These are phyloP conservation scores for Solanum etuberosum DNA, from an alignment of 257 asterid species.

Conservation along the genomic window DNA sequence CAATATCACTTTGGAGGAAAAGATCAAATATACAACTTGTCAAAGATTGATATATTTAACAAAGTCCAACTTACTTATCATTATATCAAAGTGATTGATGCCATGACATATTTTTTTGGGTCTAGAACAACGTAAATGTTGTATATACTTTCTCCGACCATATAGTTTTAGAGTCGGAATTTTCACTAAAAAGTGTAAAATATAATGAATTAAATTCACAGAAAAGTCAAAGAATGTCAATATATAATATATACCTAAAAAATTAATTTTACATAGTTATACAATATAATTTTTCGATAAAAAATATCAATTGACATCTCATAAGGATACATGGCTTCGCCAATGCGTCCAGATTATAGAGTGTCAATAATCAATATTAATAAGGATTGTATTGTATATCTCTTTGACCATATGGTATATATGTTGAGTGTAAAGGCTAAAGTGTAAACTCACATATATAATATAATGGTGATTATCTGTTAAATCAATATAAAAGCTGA, in stretches of 20 bases:
- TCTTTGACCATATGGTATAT: neutral
- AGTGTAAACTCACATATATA: neutral
- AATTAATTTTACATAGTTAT: no score
- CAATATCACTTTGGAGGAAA: neutral
- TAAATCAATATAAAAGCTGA: neutral
- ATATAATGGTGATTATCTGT: neutral
- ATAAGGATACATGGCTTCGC: neutral
- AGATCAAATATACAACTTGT: neutral
- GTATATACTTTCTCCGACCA: neutral
- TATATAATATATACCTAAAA: no score
- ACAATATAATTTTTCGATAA: neutral
- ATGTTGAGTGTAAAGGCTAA: neutral
- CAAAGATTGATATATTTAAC: neutral
- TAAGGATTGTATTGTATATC: neutral
- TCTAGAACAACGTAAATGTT: neutral
- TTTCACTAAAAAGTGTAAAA: neutral
- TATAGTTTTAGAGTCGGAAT: accelerated
- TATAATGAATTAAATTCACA: neutral
- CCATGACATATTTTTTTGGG: neutral
- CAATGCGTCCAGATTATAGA: neutral
- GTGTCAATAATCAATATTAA: neutral
- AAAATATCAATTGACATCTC: neutral
- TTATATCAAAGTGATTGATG: neutral
- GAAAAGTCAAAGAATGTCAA: accelerated
- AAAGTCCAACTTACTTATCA: neutral